Base-by-base conservation (phyloP, 805 yeast genomes). In the Metschnikowia lochheadii region DNA sequence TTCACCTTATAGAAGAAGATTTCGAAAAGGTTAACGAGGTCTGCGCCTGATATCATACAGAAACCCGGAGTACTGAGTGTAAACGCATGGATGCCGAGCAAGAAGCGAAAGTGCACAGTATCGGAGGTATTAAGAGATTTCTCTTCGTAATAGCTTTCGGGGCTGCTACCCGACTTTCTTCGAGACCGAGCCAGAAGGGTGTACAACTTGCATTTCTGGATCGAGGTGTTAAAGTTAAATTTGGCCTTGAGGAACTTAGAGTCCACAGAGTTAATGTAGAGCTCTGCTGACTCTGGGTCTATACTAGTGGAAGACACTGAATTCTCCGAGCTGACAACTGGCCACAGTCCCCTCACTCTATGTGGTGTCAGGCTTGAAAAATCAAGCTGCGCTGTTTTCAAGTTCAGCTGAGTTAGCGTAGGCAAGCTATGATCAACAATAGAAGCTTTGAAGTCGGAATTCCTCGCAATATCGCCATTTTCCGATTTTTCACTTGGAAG, bases 1-100 rank as follows among this genome's bases (percentile, higher is more conserved):
- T 76, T 75, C 11, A 75, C 57, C 42, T 70, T 69, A 50, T 63
- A 65, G 54, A 74, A 72, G 56, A 71, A 77, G 1, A 75, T 55
- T 39, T 65, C 59, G 37, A 72, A 66, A 36, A 76, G 60, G 6
- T 57, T 40, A 7, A 46, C 35, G n/a, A 56, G 38, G 40, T 57
- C 58, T 5, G 49, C 43, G 15, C 29, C 51, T 4, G 48, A 40
- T 8, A 58, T 53, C n/a, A 40, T 42, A 37, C 41, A 58, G 44
- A 58, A 56, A 5, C 61, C 61, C 1, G 61, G 60, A 0, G 60
- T 50, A 31, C 52, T 46, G 21, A 58, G 46, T 5, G 61, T 58
- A 42, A 58, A 58, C 3, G 61, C 61, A 34, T 53, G 53, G 18
- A 56, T 49, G 41, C 49, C 46, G 7, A 56, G 33, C 33, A 58